These are phyloP conservation scores for Cytospora schulzeri DNA, from an alignment of 2,329 filamentous ascomycete species.

Conservation along the genomic window DNA sequence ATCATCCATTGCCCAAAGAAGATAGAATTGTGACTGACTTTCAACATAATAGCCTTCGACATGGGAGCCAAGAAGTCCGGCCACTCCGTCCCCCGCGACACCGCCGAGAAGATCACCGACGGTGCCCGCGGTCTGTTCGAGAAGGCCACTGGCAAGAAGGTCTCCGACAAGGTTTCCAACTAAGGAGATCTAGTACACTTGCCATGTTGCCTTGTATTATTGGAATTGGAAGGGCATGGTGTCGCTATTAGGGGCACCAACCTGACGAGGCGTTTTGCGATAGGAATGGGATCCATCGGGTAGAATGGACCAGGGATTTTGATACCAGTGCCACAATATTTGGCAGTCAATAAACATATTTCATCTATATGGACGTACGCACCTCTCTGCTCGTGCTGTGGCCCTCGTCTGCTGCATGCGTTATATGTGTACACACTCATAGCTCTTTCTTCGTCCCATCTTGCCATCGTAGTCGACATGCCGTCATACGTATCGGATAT, in stretches of 20 bases:
- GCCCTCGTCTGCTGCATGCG: too few species aligned
- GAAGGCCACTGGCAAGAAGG: constrained; percentile 44
- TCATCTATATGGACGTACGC: not conserved
- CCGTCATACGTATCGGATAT: not conserved
- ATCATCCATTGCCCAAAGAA: not conserved
- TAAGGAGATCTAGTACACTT: constrained; percentile 26
- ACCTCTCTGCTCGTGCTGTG: not conserved
- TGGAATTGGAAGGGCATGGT: not conserved
- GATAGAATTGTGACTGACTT: not conserved
- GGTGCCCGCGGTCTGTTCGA: constrained; percentile 38
- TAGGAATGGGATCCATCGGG: not conserved
- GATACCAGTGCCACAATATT: not conserved
- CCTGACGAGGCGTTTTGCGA: constrained; percentile 3
- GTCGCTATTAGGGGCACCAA: not conserved
- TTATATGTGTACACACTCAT: not conserved
- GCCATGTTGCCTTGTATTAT: not conserved
- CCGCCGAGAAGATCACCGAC: constrained; percentile 40
- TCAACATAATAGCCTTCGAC: constrained; percentile 33
- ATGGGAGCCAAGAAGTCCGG: constrained; percentile 35
- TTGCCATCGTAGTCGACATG: not conserved
- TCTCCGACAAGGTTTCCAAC: constrained; percentile 40
- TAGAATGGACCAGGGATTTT: not conserved
- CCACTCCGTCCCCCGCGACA: constrained; percentile 27
- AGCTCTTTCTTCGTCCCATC: not conserved
- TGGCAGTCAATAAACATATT: not conserved